Conservation (phyloP, 352 stramenopile genomes). For the Phytophthora palmivora region DNA sequence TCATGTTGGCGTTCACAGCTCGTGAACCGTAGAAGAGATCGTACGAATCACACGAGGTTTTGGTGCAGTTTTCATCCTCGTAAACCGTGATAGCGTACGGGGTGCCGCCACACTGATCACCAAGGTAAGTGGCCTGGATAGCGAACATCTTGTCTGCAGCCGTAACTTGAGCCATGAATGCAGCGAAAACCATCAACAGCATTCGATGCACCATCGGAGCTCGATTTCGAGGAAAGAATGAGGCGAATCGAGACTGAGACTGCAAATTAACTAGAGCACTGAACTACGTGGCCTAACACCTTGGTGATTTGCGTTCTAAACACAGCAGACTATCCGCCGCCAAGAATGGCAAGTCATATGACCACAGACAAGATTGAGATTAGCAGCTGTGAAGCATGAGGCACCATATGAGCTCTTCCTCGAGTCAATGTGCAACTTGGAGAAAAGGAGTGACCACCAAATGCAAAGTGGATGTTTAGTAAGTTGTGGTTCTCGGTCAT, state of each 20-base stretch:
- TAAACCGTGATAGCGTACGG: slow-evolving; percentile 27
- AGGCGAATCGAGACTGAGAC: slow-evolving; percentile 14
- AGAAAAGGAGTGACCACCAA: slow-evolving; percentile 7
- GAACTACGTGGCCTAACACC: not conserved
- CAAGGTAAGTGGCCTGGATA: slow-evolving; percentile 25
- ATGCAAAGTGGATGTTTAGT: too few species aligned
- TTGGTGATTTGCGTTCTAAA: slow-evolving; percentile 16
- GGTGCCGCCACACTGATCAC: slow-evolving; percentile 20
- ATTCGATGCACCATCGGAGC: slow-evolving; percentile 1
- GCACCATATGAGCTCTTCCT: slow-evolving; percentile 2
- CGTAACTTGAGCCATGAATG: not conserved
- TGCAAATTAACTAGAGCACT: not conserved
- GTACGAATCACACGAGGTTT: slow-evolving; percentile 17
- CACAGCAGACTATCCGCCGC: slow-evolving; percentile 21
- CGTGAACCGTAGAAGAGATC: slow-evolving; percentile 18
- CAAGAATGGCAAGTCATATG: slow-evolving; percentile 19
- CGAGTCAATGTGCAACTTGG: not conserved
- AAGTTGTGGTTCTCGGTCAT: not conserved
- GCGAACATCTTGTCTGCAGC: slow-evolving; percentile 19
- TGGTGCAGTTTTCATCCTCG: slow-evolving; percentile 21
- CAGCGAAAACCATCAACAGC: not conserved
- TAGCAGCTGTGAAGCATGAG: slow-evolving; percentile 12
- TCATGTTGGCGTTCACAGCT: slow-evolving; percentile 31
- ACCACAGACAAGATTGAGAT: slow-evolving; percentile 18
- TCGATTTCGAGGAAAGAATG: not conserved